phyloP scores from a whole-genome alignment of 495 filamentous ascomycete species.

The Thermothielavioides terrestris region DNA sequence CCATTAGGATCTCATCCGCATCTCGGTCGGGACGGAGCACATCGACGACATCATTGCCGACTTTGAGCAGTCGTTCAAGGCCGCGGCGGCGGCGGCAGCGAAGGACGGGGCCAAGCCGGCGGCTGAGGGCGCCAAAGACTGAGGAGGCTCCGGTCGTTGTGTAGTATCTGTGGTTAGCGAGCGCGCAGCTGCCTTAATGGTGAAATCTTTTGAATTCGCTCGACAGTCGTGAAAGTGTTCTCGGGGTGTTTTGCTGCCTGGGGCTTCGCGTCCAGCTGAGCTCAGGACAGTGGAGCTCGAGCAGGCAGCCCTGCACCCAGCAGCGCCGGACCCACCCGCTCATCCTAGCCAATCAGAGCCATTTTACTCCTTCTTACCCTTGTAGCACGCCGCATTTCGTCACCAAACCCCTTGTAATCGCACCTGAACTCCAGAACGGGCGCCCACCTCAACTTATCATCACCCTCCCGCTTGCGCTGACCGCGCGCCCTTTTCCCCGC shows the following conservation, averaged over 20 bases:
- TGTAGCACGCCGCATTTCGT: slow-evolving; percentile 9
- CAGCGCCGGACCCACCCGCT: neutral
- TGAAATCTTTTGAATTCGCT: neutral
- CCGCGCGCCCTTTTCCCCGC: neutral
- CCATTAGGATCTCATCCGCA: slow-evolving; percentile 73
- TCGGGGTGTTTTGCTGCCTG: no score
- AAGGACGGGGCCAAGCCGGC: slow-evolving; percentile 15
- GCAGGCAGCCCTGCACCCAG: no score
- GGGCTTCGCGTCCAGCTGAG: no score
- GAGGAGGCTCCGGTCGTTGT: slow-evolving; percentile 33
- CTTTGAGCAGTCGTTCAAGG: slow-evolving; percentile 84
- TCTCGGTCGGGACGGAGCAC: slow-evolving; percentile 94
- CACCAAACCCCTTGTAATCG: neutral
- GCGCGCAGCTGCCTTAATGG: neutral
- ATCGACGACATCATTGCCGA: slow-evolving; percentile 98
- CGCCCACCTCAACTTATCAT: neutral
- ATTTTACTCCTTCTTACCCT: neutral
- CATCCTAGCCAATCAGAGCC: slow-evolving; percentile 2
- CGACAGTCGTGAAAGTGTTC: no score
- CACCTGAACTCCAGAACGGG: neutral
- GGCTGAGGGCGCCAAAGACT: slow-evolving; percentile 21
- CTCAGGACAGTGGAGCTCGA: no score
- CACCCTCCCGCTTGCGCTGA: neutral
- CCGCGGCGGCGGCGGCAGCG: slow-evolving; percentile 20
- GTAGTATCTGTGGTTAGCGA: slow-evolving; percentile 14